Percentiles rank a stretch among this genome's conserved stretches.
These are phyloP conservation scores for Austroboletus festivus DNA, from an alignment of 768 basidiomycete genomes.

Conservation along the genomic window DNA sequence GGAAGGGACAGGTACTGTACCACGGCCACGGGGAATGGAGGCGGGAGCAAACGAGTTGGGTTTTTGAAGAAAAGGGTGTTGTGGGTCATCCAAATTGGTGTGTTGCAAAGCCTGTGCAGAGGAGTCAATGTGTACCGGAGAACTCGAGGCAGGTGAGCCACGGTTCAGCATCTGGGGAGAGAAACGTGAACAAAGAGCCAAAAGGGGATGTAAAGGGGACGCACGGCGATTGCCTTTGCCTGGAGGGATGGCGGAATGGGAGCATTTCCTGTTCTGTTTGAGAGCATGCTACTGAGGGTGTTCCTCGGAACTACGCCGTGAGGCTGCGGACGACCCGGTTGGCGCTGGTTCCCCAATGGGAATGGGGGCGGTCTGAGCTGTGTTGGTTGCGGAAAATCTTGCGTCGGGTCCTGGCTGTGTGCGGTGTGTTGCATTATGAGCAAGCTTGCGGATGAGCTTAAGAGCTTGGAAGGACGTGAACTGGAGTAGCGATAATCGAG, in stretches of 20 bases:
- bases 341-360: constrained; percentile 7
- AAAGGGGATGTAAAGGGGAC: constrained; percentile 19
- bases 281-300: constrained; percentile 41
- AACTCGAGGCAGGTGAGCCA: constrained; percentile 28
- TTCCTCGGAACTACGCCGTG: constrained; percentile 19
- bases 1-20: constrained; percentile 37
- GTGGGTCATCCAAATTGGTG: constrained; percentile 30
- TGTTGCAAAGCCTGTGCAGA: constrained; percentile 40
- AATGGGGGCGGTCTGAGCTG: neutral
- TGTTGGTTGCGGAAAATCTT: neutral
- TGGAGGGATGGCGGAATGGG: constrained; percentile 88
- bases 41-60: constrained; percentile 36
- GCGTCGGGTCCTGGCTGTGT: constrained; percentile 13
- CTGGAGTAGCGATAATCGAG: constrained; percentile 28
- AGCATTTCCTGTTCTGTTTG: constrained; percentile 44
- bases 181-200: too few relatives aligned
- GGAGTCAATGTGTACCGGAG: constrained; percentile 38
- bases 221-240: constrained; percentile 90
- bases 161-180: constrained; percentile 45
- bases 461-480: constrained; percentile 10
- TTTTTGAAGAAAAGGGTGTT: constrained; percentile 30
- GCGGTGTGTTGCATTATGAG: constrained; percentile 22
- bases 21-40: constrained; percentile 24
- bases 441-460: neutral
- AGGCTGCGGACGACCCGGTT: constrained; percentile 15